Conservation (phyloP, 139 green algal genomes). For the Chlorella ohadii region DNA sequence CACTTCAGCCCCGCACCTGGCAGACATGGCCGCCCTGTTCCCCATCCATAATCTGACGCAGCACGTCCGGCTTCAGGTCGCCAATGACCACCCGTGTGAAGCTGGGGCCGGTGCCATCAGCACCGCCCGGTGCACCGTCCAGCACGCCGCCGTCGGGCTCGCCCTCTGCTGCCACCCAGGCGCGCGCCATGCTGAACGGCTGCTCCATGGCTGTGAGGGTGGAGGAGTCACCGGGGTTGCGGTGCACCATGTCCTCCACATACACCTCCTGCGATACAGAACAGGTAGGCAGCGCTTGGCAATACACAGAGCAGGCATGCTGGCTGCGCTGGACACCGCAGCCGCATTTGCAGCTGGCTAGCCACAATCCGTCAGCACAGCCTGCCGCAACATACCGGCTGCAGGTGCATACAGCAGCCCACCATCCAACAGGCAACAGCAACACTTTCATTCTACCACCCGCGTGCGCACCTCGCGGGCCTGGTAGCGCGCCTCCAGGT, state of each 20-base stretch:
- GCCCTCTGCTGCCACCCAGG: constrained; percentile 46
- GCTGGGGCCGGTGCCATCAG: background rate
- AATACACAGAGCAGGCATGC: background rate
- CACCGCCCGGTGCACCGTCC: background rate
- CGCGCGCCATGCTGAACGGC: constrained; percentile 33
- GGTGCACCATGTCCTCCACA: constrained; percentile 78
- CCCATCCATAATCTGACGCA: constrained; percentile 56
- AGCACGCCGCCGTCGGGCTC: background rate
- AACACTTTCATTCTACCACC: background rate
- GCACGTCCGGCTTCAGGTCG: constrained; percentile 71
- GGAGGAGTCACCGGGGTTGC: constrained; percentile 59
- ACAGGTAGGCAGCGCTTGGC: background rate
- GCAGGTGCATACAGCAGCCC: background rate
- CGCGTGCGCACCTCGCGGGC: constrained; percentile 39
- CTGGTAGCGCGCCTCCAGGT: constrained; percentile 71
- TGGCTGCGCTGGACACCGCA: too few species aligned
- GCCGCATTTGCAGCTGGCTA: too few species aligned
- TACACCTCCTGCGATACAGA: constrained; percentile 67
- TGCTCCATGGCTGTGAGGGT: constrained; percentile 57
- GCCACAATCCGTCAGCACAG: too few species aligned
- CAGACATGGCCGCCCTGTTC: constrained; percentile 40
- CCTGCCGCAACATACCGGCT: too few species aligned
- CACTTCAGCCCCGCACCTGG: too few species aligned
- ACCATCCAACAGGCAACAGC: background rate
- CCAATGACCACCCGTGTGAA: constrained; percentile 79